Evolutionary conservation across 768 basidiomycete genomes (phyloP).

Genomic region (Tulasnella calospora): DNA sequence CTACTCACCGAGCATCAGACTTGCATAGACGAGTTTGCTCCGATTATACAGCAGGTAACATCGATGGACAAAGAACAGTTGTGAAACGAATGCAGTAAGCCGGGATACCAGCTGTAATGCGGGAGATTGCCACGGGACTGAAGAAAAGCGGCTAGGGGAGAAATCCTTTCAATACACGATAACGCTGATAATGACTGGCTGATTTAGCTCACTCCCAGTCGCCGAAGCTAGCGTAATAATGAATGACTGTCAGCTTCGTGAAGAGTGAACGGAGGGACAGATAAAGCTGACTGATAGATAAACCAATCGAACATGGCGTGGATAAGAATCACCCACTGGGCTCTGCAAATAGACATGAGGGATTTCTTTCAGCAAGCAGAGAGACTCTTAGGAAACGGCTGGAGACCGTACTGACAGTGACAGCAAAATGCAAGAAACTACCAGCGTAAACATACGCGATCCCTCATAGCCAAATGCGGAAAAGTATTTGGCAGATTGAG

Average conservation of each 20-base stretch:
- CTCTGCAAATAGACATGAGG: not conserved
- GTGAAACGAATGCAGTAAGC: not conserved
- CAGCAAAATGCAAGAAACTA: not conserved
- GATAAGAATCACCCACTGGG: not conserved
- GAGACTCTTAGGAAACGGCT: not conserved
- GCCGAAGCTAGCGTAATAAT: not conserved
- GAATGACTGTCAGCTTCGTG: not conserved
- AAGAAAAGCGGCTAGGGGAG: not conserved
- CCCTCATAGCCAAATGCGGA: not conserved
- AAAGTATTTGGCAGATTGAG: not conserved
- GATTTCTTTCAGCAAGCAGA: not conserved
- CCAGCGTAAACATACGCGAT: not conserved
- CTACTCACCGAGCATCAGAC: not conserved
- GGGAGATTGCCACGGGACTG: not conserved
- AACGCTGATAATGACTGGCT: not conserved
- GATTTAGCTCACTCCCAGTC: not conserved
- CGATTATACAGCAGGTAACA: constrained; percentile 1
- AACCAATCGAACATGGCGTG: not conserved
- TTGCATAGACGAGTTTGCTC: not conserved
- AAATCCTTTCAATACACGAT: not conserved
- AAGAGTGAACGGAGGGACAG: not conserved
- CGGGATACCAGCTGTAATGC: not conserved
- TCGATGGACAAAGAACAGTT: constrained; percentile 10
- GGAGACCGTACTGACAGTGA: not conserved
- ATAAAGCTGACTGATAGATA: not conserved